Base-by-base conservation (phyloP, 345 rosid genomes). In the Fremontodendron californicum region DNA sequence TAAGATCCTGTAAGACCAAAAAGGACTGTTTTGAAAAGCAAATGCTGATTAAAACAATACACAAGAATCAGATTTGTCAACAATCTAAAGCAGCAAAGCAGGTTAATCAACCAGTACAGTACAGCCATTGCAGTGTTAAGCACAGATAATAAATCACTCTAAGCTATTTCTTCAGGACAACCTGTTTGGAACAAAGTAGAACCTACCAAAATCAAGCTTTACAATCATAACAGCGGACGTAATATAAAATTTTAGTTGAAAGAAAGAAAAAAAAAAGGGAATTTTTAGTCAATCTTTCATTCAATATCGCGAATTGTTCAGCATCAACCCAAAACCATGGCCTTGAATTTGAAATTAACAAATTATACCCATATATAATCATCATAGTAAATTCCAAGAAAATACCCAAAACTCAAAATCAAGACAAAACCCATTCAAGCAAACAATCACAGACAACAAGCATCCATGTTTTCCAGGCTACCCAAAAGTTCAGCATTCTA, bases 401-500 rank as follows among this genome's bases (percentile, higher is more conserved):
- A 68, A 68, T 25, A 68, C 55, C 52, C 37, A 15, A 68, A 68
- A 27, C 57, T 51, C 45, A 33, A 33, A 51, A 51, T 49, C 45
- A 19, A 35, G 61, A 71, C 19, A 71, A 51, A 33, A 75, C 60
- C 60, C 46, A 33, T 0, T 1, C 11, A 75, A 63, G 13, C 35
- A 33, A 62, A 45, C 33, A 75, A 63, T 35, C 55, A 46, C 21
- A 75, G 23, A 29, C 43, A 62, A 63, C 69, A 46, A 48, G 33
- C 33, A 61, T 19, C 27, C 25, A 25, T 23, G 42, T 39, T 58
- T 73, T 68, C 35, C 67, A 55, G 66, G 52, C 21, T 15, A 37
- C 67, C 54, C 49, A 48, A 74, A 57, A 37, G 43, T 40, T 74
- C 39, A 37, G 77, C 77, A 74, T 57, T 74, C 68, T 13, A 45